Evolutionary conservation across 1,139 yeast genomes (phyloP), one percentile per base, ranked within the genome.

Genomic region (Lodderomyces beijingensis): DNA sequence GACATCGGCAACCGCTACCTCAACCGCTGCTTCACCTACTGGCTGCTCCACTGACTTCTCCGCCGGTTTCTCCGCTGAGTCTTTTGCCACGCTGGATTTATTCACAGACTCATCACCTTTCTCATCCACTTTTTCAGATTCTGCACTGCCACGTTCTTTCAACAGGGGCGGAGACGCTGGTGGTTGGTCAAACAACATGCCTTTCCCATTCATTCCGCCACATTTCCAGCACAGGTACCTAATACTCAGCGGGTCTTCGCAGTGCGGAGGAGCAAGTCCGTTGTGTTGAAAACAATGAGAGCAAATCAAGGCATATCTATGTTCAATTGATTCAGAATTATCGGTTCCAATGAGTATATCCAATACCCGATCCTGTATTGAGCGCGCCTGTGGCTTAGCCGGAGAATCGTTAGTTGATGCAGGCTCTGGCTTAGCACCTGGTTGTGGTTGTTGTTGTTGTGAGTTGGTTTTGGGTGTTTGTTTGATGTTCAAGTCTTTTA

Each of bases 251-350:
- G 94, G 86, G 15, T 63, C 51, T 35, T 62, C 59, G 12, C 62
- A 53, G 30, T 84, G 82, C 1, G 87, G 89, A 4, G 88, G 86
- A 0, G 95, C 95, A 34, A 86, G 65, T 1, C 95, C 95, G 49
- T 86, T 86, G 55, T 86, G 95, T 17, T 67, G 62, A 28, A 57
- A 64, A 49, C 95, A 86, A 12, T 68, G 61, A 17, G 51, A 44
- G 51, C 95, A 86, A 13, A 86, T 82, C 45, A 86, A 65, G 0
- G 95, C 95, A 51, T 69, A 83, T 30, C 95, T 59, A 37, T 64
- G 63, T 35, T 76, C 72, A n/a, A 61, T 66, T 0, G 87, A 71
- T 38, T 78, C 76, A 40, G 70, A 62, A 47, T 79, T 84, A 48
- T 83, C 89, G 9, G 80, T 76, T 2, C 95, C 95, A 10, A 84